Evolutionary conservation across 495 filamentous ascomycete species (phyloP), one percentile per base, ranked within the genome.

Genomic region (Xylaria intraflava): DNA sequence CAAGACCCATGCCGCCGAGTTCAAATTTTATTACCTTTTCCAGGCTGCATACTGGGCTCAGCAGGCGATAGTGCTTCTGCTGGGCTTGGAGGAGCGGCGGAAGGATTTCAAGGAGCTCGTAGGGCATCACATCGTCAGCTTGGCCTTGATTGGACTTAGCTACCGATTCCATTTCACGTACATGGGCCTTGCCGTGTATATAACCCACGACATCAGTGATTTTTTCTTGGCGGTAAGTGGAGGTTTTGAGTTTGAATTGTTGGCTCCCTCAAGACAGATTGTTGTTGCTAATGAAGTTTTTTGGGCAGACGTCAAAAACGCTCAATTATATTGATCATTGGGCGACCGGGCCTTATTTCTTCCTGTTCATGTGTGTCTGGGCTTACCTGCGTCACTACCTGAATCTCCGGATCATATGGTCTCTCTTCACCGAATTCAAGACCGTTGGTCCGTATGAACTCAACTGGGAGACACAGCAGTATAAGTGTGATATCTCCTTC

Each of bases 111-210:
- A 87, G 72, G 93, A 97, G 76, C 78, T 98, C 46, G 89, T 97
- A 26, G 83, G 83, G 41, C 93, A 98, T 66, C 93, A 98, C 65
- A 86, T 97, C 57, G 88, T 97, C 61, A 94, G 89, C 10, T 67
- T 98, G 50, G 75, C 85, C n/a, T 77, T 98, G 50, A 97, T 98
- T 56, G 83, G 72, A 27, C 69, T 90, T 65, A 94, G 88, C 74
- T 98, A 98, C 69, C 85, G 91, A 27, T 98, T 95, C 76, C 94
- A 98, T 69, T 98, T 98, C 69, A 93, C 93, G 8, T 91, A 94
- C 68, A 94, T 98, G 74, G 93, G 93, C n/a, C 65, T 98, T 35
- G 91, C 89, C 26, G 92, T 98, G 7, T 98, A 95, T 67, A 90
- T 96, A 55, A 97, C 93, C 19, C 90, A 95, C 63, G 93, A 98